Evolutionary conservation across 2,329 filamentous ascomycete genomes (phyloP), one percentile per base, ranked within the genome.

Genomic region (Plenodomus biglobosus): DNA sequence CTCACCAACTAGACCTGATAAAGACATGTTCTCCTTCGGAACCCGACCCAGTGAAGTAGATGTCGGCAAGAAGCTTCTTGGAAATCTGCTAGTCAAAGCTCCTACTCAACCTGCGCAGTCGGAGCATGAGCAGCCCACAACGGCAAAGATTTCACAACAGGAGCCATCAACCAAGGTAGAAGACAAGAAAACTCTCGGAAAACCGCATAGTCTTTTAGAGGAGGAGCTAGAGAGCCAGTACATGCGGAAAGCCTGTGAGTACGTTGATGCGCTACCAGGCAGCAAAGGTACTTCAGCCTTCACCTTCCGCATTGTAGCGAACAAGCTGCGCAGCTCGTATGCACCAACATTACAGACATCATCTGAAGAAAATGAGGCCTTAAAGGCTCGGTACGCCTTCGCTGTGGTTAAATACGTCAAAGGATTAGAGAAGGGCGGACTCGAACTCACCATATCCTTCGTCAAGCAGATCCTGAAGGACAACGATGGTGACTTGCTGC

Each of bases 341-440:
- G 16, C 43, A n/a, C 40, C 46, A 8, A 11, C 44, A 3, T 32
- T 22, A 8, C 45, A 56, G 15, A 27, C 52, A 0, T 40, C 36
- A 8, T 27, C 40, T 2, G 47, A 43, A n/a, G 53, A 48, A 5
- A 42, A 48, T 2, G 57, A 62, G 8, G 44, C 40, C 1, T 40
- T 64, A 15, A 60, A 57, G 40, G 27, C 40, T 21, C 55, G 58
- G 5, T 63, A 56, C 15, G 50, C 50, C 8, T 55, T 58, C 35
- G 63, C 67, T 7, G 40, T 65, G 3, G 42, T 51, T 16, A 53
- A 40, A 8, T 62, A 60, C 34, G 63, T 65, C 13, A 46, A 56
- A 8, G 40, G 53, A 16, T 11, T 49, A 21, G 53, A 56, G 21
- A 53, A 58, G 10, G 43, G 35, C 11, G 30, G 38, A 7, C 48